phyloP scores from a whole-genome alignment of 345 rosid genomes.

The Populus davidiana region DNA sequence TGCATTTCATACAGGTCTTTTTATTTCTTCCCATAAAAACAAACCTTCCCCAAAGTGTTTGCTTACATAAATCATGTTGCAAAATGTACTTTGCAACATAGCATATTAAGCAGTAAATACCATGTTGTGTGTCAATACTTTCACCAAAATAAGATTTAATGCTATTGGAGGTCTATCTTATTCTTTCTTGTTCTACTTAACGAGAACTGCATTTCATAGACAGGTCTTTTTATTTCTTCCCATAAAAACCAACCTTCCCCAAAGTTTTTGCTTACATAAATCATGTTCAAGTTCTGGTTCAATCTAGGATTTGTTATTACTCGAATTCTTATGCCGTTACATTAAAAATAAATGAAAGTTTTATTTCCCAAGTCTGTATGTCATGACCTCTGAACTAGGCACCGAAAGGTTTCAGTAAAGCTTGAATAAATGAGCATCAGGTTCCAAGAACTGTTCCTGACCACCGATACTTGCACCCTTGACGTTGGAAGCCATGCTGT shows the following conservation, averaged over 20 bases:
- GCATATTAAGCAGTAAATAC: too few relatives aligned
- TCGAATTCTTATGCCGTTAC: neutral
- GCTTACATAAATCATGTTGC: neutral
- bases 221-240: neutral
- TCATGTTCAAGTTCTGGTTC: neutral
- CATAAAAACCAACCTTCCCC: neutral
- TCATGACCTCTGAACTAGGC: neutral
- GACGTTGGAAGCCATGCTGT: neutral
- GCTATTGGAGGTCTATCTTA: neutral
- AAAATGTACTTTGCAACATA: neutral
- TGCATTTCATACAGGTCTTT: neutral
- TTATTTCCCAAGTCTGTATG: neutral
- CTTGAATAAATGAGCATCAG: neutral
- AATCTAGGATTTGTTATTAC: neutral
- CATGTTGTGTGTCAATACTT: neutral
- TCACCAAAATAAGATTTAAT: neutral
- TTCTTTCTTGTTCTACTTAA: neutral
- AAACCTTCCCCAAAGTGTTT: neutral
- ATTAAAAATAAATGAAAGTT: too few relatives aligned
- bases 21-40: neutral
- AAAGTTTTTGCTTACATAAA: neutral
- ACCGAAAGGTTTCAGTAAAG: neutral
- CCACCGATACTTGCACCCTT: neutral
- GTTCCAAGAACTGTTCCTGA: neutral
- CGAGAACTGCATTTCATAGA: neutral